These are phyloP conservation scores for Pichia sp. DNA, from an alignment of 1,139 yeast species.

Conservation along the genomic window DNA sequence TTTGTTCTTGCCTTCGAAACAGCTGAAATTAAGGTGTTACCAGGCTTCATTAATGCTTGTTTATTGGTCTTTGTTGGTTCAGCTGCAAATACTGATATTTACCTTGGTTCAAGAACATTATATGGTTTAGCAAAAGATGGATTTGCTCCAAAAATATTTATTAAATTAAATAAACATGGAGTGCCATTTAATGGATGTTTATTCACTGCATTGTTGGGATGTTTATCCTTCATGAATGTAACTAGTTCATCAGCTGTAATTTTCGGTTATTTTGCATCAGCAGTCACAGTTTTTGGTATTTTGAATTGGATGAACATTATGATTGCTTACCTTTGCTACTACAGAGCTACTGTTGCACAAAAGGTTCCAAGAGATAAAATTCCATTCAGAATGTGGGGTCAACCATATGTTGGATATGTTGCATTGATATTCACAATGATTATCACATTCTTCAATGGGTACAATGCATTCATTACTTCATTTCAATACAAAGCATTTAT, in stretches of 20 bases:
- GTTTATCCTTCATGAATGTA: constrained; percentile 17
- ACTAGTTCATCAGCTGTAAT: constrained; percentile 15
- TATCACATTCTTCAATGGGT: constrained; percentile 7
- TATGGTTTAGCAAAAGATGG: constrained; percentile 38
- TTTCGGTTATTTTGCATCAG: constrained; percentile 22
- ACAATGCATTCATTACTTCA: neutral
- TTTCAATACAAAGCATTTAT: neutral
- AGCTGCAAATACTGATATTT: constrained; percentile 38
- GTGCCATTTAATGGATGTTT: constrained; percentile 12
- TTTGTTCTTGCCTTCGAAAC: constrained; percentile 52
- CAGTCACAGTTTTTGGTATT: constrained; percentile 23
- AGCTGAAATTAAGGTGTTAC: constrained; percentile 49
- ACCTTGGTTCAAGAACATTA: constrained; percentile 39
- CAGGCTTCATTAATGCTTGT: constrained; percentile 46
- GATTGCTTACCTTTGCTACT: constrained; percentile 56
- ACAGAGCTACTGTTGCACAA: constrained; percentile 38
- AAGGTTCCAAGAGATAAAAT: constrained; percentile 17
- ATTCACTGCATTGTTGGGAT: constrained; percentile 26
- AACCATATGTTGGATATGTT: constrained; percentile 26
- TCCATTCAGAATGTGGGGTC: constrained; percentile 18
- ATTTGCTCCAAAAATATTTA: constrained; percentile 35
- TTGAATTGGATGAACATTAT: constrained; percentile 40
- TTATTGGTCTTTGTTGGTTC: constrained; percentile 22
- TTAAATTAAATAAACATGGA: constrained; percentile 10
- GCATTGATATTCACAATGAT: constrained; percentile 21